Conservation (phyloP, 148 eudicot species). For the Mesembryanthemum crystallinum region DNA sequence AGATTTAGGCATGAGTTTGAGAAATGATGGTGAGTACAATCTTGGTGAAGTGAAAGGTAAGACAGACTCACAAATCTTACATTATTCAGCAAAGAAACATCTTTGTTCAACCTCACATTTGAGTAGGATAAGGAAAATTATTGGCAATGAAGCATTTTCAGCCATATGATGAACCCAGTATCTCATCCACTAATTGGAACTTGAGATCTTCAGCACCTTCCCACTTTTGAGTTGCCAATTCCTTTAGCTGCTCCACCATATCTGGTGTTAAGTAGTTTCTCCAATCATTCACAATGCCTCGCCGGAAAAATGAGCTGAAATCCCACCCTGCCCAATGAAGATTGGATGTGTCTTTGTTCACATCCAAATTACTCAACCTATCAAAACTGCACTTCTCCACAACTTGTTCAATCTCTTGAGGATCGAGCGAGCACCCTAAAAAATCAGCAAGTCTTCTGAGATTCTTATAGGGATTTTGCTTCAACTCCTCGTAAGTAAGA, state of each 20-base stretch:
- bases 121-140: no score
- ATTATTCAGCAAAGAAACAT: no score
- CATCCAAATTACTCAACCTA: constrained; percentile 22
- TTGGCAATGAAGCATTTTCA: no score
- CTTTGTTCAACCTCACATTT: no score
- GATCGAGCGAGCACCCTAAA: constrained; percentile 4
- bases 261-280: constrained; percentile 13
- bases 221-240: constrained; percentile 13
- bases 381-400: constrained; percentile 15
- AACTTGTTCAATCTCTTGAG: constrained; percentile 13
- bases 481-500: constrained; percentile 22
- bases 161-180: no score
- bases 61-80: no score
- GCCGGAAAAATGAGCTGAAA: constrained; percentile 18
- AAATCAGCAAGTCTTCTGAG: constrained; percentile 17
- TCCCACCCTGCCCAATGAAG: background rate
- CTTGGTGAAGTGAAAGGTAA: no score
- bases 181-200: background rate
- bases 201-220: constrained; percentile 15
- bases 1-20: no score
- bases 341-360: background rate
- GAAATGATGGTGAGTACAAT: no score
- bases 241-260: constrained; percentile 12
- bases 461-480: constrained; percentile 5
- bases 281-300: constrained; percentile 19